phyloP scores from a whole-genome alignment of 345 rosid species.

The Balakata baccata region DNA sequence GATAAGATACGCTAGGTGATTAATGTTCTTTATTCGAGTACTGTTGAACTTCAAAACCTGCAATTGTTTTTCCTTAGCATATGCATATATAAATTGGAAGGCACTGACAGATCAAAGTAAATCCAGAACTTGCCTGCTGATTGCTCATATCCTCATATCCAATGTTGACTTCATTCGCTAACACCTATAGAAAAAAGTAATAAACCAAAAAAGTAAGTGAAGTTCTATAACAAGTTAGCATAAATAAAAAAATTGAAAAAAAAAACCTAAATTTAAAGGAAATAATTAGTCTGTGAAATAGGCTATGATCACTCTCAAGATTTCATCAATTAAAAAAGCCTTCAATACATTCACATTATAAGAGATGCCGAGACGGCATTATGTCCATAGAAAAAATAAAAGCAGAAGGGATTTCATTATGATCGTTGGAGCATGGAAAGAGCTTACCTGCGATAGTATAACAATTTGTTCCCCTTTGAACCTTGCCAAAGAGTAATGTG shows the following conservation, averaged over 20 bases:
- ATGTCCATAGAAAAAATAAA: neutral
- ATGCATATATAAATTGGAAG: neutral
- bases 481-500: conserved; percentile 82
- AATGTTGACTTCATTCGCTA: conserved; percentile 86
- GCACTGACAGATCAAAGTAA: neutral
- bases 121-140: conserved; percentile 57
- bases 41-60: conserved; percentile 88
- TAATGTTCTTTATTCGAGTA: conserved; percentile 66
- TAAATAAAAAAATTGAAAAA: no score
- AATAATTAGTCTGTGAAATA: conserved; percentile 1
- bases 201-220: neutral
- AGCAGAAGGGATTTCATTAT: neutral
- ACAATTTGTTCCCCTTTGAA: conserved; percentile 92
- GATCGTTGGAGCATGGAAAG: neutral
- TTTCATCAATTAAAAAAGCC: neutral
- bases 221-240: neutral
- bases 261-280: neutral
- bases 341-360: neutral
- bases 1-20: conserved; percentile 80
- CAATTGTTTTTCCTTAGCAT: conserved; percentile 12
- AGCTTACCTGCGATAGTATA: conserved; percentile 81
- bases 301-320: neutral
- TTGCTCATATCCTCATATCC: conserved; percentile 97
- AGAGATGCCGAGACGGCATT: neutral
- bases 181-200: conserved; percentile 42